These are phyloP conservation scores for Stipa capillata DNA, from an alignment of 176 grass and related monocot species.

Conservation along the genomic window DNA sequence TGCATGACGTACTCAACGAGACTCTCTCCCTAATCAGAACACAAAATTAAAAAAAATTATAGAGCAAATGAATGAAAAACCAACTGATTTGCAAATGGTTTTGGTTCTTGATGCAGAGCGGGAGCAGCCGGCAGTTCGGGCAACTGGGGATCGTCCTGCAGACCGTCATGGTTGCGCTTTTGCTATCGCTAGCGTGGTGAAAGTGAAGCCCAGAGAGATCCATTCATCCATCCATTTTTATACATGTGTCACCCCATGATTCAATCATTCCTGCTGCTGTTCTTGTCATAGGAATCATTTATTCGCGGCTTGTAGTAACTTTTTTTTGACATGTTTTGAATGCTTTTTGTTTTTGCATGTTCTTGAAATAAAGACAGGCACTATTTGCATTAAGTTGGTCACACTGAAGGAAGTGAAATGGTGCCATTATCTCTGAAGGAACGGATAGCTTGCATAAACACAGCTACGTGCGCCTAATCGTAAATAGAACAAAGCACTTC, in stretches of 20 bases:
- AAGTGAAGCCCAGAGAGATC: neutral
- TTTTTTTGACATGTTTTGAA: neutral
- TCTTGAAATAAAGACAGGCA: neutral
- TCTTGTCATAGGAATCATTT: neutral
- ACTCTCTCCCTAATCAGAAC: neutral
- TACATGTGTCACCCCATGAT: neutral
- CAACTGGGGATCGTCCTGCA: constrained; percentile 18
- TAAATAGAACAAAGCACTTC: no score
- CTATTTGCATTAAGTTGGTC: no score
- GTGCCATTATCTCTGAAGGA: no score
- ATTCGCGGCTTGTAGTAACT: neutral
- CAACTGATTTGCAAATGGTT: neutral
- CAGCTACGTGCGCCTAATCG: no score
- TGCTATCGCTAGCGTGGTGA: constrained; percentile 34
- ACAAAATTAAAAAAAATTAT: neutral
- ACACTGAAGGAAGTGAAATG: no score
- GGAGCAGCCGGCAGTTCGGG: neutral
- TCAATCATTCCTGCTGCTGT: neutral
- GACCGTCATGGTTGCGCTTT: constrained; percentile 15
- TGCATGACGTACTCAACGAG: neutral
- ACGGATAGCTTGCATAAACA: no score
- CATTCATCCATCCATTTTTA: neutral
- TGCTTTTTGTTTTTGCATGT: neutral
- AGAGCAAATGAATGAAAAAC: neutral
- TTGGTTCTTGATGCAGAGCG: neutral